phyloP scores from a whole-genome alignment of 345 rosid species.

The thale cress (Arabidopsis thaliana) region DNA sequence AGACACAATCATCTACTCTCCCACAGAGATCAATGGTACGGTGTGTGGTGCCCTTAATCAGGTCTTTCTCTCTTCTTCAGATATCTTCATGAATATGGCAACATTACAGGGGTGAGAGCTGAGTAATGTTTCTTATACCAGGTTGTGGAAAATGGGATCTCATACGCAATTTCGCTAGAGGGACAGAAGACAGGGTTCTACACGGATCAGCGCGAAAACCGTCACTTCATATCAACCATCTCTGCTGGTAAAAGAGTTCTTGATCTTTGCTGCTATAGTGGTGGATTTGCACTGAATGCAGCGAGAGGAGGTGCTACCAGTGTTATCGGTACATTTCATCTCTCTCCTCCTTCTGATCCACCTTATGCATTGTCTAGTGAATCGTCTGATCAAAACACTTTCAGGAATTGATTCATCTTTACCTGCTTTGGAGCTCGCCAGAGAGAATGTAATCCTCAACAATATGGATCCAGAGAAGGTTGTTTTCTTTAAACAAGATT shows the following conservation, averaged over 20 bases:
- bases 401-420: constrained; percentile 84
- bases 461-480: constrained; percentile 64
- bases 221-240: constrained; percentile 71
- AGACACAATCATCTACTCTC: constrained; percentile 51
- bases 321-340: constrained; percentile 55
- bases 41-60: constrained; percentile 21
- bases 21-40: constrained; percentile 73
- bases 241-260: constrained; percentile 75
- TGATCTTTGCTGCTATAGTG: constrained; percentile 89
- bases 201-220: constrained; percentile 84
- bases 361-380: neutral
- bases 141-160: constrained; percentile 81
- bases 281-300: constrained; percentile 89
- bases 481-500: constrained; percentile 74
- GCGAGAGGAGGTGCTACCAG: constrained; percentile 68
- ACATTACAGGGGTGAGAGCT: constrained; percentile 4
- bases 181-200: constrained; percentile 96
- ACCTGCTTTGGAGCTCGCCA: constrained; percentile 90
- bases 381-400: constrained; percentile 17
- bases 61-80: constrained; percentile 22
- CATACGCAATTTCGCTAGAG: constrained; percentile 67
- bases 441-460: constrained; percentile 77
- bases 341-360: constrained; percentile 2
- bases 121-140: constrained; percentile 37
- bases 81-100: neutral